Conservation (phyloP, 2,329 filamentous ascomycete genomes). For the Monilinia fructicola region DNA sequence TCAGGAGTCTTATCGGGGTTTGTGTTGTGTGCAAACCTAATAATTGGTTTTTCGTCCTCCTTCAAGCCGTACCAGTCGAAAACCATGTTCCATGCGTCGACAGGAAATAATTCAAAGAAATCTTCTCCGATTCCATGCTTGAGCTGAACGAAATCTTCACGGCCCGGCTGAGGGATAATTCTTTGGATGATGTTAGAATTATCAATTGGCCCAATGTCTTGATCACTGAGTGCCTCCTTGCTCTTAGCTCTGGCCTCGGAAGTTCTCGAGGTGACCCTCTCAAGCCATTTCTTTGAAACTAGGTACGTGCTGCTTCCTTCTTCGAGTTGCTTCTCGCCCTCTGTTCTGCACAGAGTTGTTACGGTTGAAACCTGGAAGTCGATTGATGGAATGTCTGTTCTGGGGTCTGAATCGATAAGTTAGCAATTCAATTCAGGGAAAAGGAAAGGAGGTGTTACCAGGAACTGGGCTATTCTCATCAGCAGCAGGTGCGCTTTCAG, state of each 20-base stretch:
- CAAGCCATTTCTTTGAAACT: slow-evolving; percentile 78
- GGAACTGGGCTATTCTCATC: slow-evolving; percentile 22
- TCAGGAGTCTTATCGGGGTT: slow-evolving; percentile 50
- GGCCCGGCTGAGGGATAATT: slow-evolving; percentile 51
- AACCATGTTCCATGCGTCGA: slow-evolving; percentile 78
- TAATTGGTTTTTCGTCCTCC: slow-evolving; percentile 67
- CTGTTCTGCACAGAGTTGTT: slow-evolving; percentile 58
- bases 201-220: slow-evolving; percentile 72
- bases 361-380: slow-evolving; percentile 77
- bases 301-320: slow-evolving; percentile 76
- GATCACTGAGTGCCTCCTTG: slow-evolving; percentile 57
- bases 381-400: slow-evolving; percentile 46
- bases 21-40: slow-evolving; percentile 76
- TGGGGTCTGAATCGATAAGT: slow-evolving; percentile 1
- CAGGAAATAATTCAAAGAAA: slow-evolving; percentile 74
- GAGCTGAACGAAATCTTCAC: slow-evolving; percentile 67
- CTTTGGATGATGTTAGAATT: slow-evolving; percentile 78
- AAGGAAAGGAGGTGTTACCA: not conserved
- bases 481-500: not conserved
- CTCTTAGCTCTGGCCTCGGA: slow-evolving; percentile 56
- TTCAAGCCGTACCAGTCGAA: slow-evolving; percentile 79
- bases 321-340: slow-evolving; percentile 48
- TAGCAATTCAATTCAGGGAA: slow-evolving; percentile 4
- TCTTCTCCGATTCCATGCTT: slow-evolving; percentile 67
- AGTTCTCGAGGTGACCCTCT: slow-evolving; percentile 66